Percentiles rank a stretch among this genome's conserved stretches.
Conservation (phyloP, 1,284 basidiomycete genomes). For the Cystobasidium sp. region DNA sequence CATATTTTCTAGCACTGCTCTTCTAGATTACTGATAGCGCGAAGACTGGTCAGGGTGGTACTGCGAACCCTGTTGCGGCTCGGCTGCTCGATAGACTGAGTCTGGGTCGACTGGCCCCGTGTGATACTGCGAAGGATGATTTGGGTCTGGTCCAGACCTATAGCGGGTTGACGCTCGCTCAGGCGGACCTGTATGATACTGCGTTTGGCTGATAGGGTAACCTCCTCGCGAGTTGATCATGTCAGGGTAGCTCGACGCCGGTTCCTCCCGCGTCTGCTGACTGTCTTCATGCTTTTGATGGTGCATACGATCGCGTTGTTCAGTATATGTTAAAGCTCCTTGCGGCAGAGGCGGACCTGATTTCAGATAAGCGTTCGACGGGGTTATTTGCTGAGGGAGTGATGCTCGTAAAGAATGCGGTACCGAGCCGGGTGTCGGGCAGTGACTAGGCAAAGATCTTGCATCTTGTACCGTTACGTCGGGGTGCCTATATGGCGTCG, state of each 20-base stretch:
- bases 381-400: too few relatives aligned
- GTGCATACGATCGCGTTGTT: not conserved
- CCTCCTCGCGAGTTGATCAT: not conserved
- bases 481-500: too few relatives aligned
- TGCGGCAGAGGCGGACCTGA: too few relatives aligned
- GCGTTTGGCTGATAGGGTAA: not conserved
- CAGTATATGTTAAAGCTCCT: too few relatives aligned
- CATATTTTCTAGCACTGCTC: too few relatives aligned
- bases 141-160: slow-evolving; percentile 2
- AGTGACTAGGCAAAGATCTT: too few relatives aligned
- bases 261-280: not conserved
- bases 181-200: slow-evolving; percentile 9
- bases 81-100: slow-evolving; percentile 8
- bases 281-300: not conserved
- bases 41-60: not conserved
- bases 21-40: too few relatives aligned
- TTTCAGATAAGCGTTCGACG: too few relatives aligned
- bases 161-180: not conserved
- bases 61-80: not conserved
- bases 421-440: too few relatives aligned
- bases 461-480: too few relatives aligned
- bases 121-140: slow-evolving; percentile 13
- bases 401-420: too few relatives aligned
- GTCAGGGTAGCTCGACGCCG: slow-evolving; percentile 8
- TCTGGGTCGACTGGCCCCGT: not conserved